Base-by-base conservation (phyloP, 2,329 filamentous ascomycete species). In the Botrytis porri region DNA sequence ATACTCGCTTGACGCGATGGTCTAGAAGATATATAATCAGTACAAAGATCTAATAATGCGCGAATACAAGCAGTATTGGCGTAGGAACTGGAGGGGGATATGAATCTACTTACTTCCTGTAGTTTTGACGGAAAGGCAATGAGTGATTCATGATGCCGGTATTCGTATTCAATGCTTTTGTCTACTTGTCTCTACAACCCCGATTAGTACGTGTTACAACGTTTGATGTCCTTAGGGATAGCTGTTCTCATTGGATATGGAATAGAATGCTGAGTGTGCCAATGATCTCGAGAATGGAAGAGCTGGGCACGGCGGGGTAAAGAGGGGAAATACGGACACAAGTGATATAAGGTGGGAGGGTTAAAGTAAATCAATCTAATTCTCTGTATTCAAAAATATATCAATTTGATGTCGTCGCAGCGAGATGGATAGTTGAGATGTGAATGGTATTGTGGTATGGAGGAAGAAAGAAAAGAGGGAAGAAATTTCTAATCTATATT, bases 1-100 rank as follows among this genome's bases (percentile, higher is more conserved):
- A 80, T 78, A 35, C 77, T 79, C 54, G 79, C 80, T 73, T 81
- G 79, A 72, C 80, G 74, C 69, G 79, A 80, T 51, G 79, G 79
- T 32, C 70, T 72, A 57, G 10, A n/a, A 12, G 54, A 67, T 43
- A 51, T 39, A 32, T 2, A 43, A 35, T 72, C 37, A 67, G 63
- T 29, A 59, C 18, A 39, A 37, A 66, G 37, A n/a, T 71, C 70
- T 32, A 45, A 12, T 2, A 14, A 37, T 59, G 51, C 16, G 54
- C 37, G 20, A 39, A 39, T 60, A 14, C 18, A 20, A 29, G 29
- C 3, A 43, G 12, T 41, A 43, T 43, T 22, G 65, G 10, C 25
- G 37, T 43, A 8, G 20, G 37, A 25, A 25, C 29, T 32, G 25
- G 14, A 12, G 39, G 43, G 60, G n/a, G 20, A 61, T 35, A 60